A percentile compares a stretch with the other conserved stretches of the same genome.
These are phyloP conservation scores for Fraxinus latifolia DNA, from an alignment of 305 asterid species.

Conservation along the genomic window DNA sequence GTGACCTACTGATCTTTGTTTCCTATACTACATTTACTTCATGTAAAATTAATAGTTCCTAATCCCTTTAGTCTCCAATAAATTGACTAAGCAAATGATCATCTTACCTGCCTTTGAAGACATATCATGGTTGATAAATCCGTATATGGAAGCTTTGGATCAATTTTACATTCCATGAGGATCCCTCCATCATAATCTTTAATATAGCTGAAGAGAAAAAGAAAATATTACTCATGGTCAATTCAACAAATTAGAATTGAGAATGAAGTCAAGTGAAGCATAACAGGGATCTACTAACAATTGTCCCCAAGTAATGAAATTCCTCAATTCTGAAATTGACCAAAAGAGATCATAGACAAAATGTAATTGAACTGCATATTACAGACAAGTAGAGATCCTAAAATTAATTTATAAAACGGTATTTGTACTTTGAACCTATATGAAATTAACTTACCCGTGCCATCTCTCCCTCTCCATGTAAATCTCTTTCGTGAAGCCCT, in stretches of 20 bases:
- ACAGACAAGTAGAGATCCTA: not conserved
- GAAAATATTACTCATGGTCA: not conserved
- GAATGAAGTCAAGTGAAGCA: not conserved
- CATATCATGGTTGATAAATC: slow-evolving; percentile 95
- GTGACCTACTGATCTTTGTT: not conserved
- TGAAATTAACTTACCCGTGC: slow-evolving; percentile 71
- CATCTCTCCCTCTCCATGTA: slow-evolving; percentile 88
- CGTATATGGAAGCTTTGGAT: slow-evolving; percentile 94
- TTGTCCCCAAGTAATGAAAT: not conserved
- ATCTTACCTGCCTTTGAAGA: slow-evolving; percentile 79
- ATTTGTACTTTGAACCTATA: slow-evolving; percentile 8
- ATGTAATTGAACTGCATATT: slow-evolving; percentile 2
- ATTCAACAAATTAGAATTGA: not conserved
- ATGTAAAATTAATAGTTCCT: not conserved
- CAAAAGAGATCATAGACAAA: slow-evolving; percentile 2
- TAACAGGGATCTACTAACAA: not conserved
- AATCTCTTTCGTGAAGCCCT: slow-evolving; percentile 99
- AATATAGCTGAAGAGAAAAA: slow-evolving; percentile 55
- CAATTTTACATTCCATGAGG: slow-evolving; percentile 95
- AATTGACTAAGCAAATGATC: slow-evolving; percentile 9
- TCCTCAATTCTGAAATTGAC: not conserved
- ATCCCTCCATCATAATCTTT: slow-evolving; percentile 97
- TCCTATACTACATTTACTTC: not conserved
- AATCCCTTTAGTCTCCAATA: not conserved
- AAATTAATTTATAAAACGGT: not conserved